phyloP scores from a whole-genome alignment of 768 basidiomycete genomes.

The Termitomyces sp. region DNA sequence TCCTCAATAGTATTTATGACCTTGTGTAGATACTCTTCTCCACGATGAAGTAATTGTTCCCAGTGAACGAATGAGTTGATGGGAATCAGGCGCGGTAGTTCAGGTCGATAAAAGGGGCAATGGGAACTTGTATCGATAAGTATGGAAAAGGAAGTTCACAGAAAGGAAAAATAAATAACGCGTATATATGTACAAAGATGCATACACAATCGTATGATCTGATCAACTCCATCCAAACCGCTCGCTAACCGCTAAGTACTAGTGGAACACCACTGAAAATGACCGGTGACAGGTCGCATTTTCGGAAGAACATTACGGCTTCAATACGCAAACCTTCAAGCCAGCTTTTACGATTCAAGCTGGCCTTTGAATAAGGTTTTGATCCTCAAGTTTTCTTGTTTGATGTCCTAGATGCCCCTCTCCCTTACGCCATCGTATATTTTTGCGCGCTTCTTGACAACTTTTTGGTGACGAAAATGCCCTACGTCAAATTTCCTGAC shows the following conservation, averaged over 20 bases:
- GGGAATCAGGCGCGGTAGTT: constrained; percentile 15
- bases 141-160: neutral
- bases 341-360: neutral
- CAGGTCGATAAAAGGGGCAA: constrained; percentile 16
- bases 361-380: too few relatives aligned
- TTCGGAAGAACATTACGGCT: neutral
- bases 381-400: too few relatives aligned
- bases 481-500: too few relatives aligned
- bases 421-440: neutral
- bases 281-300: neutral
- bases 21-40: neutral
- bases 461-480: too few relatives aligned
- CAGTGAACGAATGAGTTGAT: neutral
- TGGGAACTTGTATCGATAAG: constrained; percentile 24
- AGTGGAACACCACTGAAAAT: too few relatives aligned
- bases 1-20: neutral
- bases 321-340: neutral
- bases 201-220: neutral
- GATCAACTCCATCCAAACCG: too few relatives aligned
- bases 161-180: constrained; percentile 11
- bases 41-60: neutral
- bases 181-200: constrained; percentile 20
- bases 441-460: neutral
- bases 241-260: too few relatives aligned
- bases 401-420: neutral